phyloP scores from a whole-genome alignment of 2,329 filamentous ascomycete genomes.

The Trichoderma koningiopsis region DNA sequence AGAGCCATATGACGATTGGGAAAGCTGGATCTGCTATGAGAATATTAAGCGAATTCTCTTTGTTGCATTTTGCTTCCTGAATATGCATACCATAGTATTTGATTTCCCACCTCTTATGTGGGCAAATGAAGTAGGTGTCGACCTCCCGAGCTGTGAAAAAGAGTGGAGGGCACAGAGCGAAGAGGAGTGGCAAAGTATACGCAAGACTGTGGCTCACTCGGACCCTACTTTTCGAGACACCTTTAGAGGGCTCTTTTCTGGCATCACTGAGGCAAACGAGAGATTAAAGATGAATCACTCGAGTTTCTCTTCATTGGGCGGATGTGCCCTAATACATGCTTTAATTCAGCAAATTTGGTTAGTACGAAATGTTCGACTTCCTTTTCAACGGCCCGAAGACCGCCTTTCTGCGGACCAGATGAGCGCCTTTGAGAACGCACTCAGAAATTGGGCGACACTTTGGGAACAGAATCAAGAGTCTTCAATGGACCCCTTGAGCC shows the following conservation, averaged over 20 bases:
- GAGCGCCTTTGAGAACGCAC: background rate
- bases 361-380: background rate
- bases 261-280: background rate
- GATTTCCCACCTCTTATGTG: background rate
- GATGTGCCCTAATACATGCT: conserved; percentile 1
- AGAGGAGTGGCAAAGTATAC: background rate
- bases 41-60: background rate
- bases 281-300: background rate
- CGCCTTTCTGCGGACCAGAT: background rate
- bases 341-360: conserved; percentile 4
- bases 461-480: conserved; percentile 9
- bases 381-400: background rate
- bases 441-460: background rate
- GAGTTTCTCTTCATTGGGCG: background rate
- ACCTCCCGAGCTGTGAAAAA: background rate
- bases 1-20: background rate
- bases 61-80: conserved; percentile 1
- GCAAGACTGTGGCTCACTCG: background rate
- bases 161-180: background rate
- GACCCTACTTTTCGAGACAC: background rate
- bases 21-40: background rate
- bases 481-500: background rate
- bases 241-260: background rate
- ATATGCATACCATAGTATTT: conserved; percentile 9
- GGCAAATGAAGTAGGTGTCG: background rate